Base-by-base conservation (phyloP, 768 basidiomycete species). In the Psilocybe cyanescens region DNA sequence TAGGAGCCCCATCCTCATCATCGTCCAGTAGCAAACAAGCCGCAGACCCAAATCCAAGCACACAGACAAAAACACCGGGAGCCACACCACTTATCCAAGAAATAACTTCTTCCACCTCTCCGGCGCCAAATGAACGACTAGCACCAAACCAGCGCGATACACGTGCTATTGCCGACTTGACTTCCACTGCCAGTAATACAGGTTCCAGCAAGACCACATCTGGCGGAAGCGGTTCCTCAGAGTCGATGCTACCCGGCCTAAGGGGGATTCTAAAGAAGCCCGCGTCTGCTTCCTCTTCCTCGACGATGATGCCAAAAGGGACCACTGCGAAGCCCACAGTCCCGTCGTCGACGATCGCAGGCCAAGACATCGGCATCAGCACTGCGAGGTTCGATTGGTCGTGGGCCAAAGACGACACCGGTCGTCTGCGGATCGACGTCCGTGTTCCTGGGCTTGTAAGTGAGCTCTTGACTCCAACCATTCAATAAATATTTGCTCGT, bases 401-500 rank as follows among this genome's bases (percentile, higher is more conserved):
- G 8, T 89, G 86, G 82, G 68, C 72, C 2, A 81, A 81, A 71
- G 74, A 66, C 7, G 70, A 72, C 6, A 74, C 70, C 1, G 75
- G 77, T 1, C 67, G 71, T 17, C 72, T 91, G 61, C 70, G 75
- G 61, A 78, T 92, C 46, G 76, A 75, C 17, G 76, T 90, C 24
- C 55, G 75, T 41, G 81, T 91, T 16, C 85, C 91, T 28, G 74
- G 73, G 35, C 72, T 90, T 62, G 91, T 91, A 72, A 66, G 87
- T 78, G 11, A 44, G 0, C 14, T 44, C 41, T 44, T 44, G 24
- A 24, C 2, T 24, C 24, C 24, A 24, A 24, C 24, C 24, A 24
- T 24, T 24, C 24, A 24, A 24, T 24, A 24, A 39, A 8, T 39
- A 8, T 8, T 14, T 14, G 14, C 14, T 39, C 37, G 37, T 24